Evolutionary conservation across 805 yeast genomes (phyloP).

Genomic region (Hanseniaspora lindneri): DNA sequence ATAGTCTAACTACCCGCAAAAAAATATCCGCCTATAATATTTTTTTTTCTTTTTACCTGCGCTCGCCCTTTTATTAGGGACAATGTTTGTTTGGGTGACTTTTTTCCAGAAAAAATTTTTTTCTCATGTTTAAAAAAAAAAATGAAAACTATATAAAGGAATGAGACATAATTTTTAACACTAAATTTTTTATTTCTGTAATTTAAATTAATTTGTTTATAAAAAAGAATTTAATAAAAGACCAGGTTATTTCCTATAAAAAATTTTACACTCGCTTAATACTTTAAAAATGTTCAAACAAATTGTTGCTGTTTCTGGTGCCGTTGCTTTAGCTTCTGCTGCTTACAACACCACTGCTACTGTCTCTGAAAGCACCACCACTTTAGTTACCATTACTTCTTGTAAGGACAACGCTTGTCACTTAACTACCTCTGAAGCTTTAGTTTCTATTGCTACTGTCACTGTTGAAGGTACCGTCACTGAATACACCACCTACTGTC

Average conservation of each 20-base stretch:
- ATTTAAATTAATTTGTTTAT: no score
- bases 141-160: slow-evolving; percentile 10
- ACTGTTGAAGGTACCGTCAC: slow-evolving; percentile 30
- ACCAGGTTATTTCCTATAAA: slow-evolving; percentile 15
- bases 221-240: not conserved
- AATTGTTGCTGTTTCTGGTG: slow-evolving; percentile 30
- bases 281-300: slow-evolving; percentile 21
- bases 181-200: no score
- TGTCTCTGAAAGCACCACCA: slow-evolving; percentile 24
- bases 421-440: slow-evolving; percentile 29
- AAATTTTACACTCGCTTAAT: slow-evolving; percentile 20
- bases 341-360: slow-evolving; percentile 23
- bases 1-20: slow-evolving; percentile 10
- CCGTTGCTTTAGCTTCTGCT: slow-evolving; percentile 21
- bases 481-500: slow-evolving; percentile 30
- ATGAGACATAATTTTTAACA: no score
- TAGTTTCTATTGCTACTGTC: slow-evolving; percentile 29
- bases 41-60: not conserved
- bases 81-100: no score
- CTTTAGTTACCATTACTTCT: slow-evolving; percentile 30
- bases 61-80: not conserved
- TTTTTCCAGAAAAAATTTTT: slow-evolving; percentile 11
- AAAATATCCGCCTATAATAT: not conserved
- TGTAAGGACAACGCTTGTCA: slow-evolving; percentile 28
- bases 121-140: not conserved